Conservation (phyloP, 108 stramenopile genomes). For the Aurantiochytrium sp. region DNA sequence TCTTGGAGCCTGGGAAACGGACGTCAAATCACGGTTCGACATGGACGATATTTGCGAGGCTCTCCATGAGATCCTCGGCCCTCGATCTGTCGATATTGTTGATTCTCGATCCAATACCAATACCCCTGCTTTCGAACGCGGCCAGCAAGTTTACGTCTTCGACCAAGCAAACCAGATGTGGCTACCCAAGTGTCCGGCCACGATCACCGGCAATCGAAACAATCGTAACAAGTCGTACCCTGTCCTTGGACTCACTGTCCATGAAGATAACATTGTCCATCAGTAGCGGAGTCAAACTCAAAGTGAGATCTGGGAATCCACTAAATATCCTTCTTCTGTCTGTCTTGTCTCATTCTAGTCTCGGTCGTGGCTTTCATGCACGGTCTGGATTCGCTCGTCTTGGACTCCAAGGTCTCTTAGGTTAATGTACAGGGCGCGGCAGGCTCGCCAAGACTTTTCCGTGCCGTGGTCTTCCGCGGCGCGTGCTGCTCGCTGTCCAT, state of each 20-base stretch:
- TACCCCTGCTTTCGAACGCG: neutral
- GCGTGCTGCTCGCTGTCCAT: too few species aligned
- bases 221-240: neutral
- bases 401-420: too few species aligned
- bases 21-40: neutral
- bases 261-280: neutral
- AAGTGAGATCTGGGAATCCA: too few species aligned
- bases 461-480: too few species aligned
- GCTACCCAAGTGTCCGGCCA: neutral
- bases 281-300: too few species aligned
- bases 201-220: neutral
- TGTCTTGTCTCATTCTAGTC: too few species aligned
- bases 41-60: neutral
- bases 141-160: neutral
- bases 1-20: neutral
- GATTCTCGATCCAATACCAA: neutral
- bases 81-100: neutral
- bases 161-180: neutral
- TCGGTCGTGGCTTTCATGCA: too few species aligned
- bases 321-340: too few species aligned
- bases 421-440: too few species aligned
- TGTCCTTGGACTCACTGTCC: neutral
- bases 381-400: too few species aligned
- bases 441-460: too few species aligned
- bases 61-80: neutral